Conservation (phyloP, 2,329 filamentous ascomycete species). For the Xylariaceae sp. region DNA sequence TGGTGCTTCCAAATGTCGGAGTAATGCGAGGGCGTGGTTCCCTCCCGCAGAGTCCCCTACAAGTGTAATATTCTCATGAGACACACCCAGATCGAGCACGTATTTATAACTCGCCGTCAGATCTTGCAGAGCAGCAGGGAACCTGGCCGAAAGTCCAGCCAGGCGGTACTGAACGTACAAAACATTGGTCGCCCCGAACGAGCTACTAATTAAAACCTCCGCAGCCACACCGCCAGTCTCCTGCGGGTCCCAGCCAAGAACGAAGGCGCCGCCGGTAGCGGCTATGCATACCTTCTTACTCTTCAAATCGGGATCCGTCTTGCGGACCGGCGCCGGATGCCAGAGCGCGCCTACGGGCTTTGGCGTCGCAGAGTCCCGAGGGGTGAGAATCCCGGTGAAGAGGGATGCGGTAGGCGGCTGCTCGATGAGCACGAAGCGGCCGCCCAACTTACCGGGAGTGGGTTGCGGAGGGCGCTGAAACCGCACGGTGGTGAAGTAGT, state of each 20-base stretch:
- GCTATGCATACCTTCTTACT: conserved; percentile 11
- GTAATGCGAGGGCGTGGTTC: conserved; percentile 17
- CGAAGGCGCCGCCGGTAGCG: conserved; percentile 15
- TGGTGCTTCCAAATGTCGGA: conserved; percentile 16
- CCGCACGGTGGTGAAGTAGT: conserved; percentile 7
- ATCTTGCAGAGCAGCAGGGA: conserved; percentile 21
- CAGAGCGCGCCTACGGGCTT: conserved; percentile 2
- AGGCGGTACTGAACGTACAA: conserved; percentile 18
- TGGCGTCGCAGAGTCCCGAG: too few species aligned
- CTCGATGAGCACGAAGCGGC: conserved; percentile 13
- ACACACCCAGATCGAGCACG: conserved; percentile 14
- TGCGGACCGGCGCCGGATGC: conserved; percentile 5
- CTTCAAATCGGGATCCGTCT: not conserved
- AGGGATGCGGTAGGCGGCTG: conserved; percentile 1
- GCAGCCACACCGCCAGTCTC: conserved; percentile 1
- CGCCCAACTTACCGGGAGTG: conserved; percentile 8
- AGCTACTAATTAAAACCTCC: conserved; percentile 3
- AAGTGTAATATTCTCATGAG: conserved; percentile 14
- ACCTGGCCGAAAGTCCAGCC: conserved; percentile 6
- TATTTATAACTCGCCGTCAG: conserved; percentile 14
- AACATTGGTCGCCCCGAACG: conserved; percentile 9
- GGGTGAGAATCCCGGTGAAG: conserved; percentile 12
- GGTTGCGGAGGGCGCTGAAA: conserved; percentile 12
- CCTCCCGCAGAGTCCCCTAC: conserved; percentile 21
- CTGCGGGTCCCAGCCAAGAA: conserved; percentile 14